These are phyloP conservation scores for Cynanchum wilfordii DNA, from an alignment of 257 asterid genomes.

Conservation along the genomic window DNA sequence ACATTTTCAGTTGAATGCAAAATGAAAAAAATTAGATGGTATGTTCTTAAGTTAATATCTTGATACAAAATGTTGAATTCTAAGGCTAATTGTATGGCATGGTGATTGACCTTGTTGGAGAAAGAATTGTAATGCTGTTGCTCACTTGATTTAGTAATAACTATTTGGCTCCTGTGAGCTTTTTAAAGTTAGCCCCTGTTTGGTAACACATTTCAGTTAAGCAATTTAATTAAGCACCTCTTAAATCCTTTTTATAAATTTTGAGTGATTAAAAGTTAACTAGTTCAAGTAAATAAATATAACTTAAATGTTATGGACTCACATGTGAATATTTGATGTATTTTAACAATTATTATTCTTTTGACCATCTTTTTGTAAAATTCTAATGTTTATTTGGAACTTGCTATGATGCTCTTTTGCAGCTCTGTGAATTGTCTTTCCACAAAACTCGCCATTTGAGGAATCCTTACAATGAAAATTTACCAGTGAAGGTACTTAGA, in stretches of 20 bases:
- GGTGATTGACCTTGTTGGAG: not conserved
- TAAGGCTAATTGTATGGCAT: not conserved
- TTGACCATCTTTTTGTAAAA: not conserved
- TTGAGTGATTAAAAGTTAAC: too few species aligned
- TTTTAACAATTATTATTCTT: too few species aligned
- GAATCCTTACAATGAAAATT: slow-evolving; percentile 78
- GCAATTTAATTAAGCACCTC: too few species aligned
- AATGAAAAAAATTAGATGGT: not conserved
- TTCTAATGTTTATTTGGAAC: not conserved
- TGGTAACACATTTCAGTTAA: not conserved
- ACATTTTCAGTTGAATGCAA: not conserved
- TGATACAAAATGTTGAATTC: not conserved
- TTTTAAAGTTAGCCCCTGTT: not conserved
- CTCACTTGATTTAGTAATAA: not conserved
- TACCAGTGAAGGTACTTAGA: slow-evolving; percentile 74
- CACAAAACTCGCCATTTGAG: slow-evolving; percentile 83
- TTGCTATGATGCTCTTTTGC: slow-evolving; percentile 22
- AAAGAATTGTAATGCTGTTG: not conserved
- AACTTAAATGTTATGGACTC: too few species aligned
- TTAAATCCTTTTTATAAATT: too few species aligned
- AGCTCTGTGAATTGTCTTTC: slow-evolving; percentile 90
- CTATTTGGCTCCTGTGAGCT: not conserved
- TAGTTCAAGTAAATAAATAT: too few species aligned
- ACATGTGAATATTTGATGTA: too few species aligned
- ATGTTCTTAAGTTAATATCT: slow-evolving; percentile 4